Evolutionary conservation across 2,329 filamentous ascomycete species (phyloP), one percentile per base, ranked within the genome.

Genomic region (Chaetoscypha palmicola): DNA sequence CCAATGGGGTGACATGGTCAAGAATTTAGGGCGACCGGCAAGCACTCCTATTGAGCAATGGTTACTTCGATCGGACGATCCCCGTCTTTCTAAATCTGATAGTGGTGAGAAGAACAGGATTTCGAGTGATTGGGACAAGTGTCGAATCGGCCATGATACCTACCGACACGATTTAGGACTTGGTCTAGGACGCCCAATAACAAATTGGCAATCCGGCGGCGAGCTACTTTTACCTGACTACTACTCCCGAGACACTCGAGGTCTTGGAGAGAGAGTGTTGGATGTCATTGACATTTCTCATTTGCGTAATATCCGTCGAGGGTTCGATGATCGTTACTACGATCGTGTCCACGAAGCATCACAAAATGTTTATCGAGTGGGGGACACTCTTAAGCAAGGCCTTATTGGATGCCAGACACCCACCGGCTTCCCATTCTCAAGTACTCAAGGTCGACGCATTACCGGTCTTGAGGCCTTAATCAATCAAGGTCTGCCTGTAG

Each of bases 361-460:
- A 4, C 86, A 90, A 56, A 89, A 88, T 41, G 70, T 87, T 7
- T 81, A 87, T 55, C 69, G 83, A 11, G 70, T 72, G 9, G 62
- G 62, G 1, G 70, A 76, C 39, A 62, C 49, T 2, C 61, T 60
- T 0, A 62, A 65, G 0, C 69, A 73, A 31, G 85, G 84, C 0
- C 68, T 85, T 4, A 66, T 76, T 2, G 72, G 76, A 0, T 90
- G 86, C 56, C 67, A 89, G 8, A 87, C 84, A 0, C 85, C 86
- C 0, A 67, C 58, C 4, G 83, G 81, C 0, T 68, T 76, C 5
- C 73, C 75, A 1, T 85, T 76, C 51, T 60, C 80, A 1, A 80
- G 79, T 0, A 71, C 75, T 41, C 70, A 77, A 47, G 77, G 77
- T 16, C 72, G 79, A 1, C 71, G 76, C 0, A 53, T 90, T 2